A percentile compares a stretch with the other conserved stretches of the same genome.
phyloP scores from a whole-genome alignment of 2,329 filamentous ascomycete genomes.

The Arthrocladium fulminans region DNA sequence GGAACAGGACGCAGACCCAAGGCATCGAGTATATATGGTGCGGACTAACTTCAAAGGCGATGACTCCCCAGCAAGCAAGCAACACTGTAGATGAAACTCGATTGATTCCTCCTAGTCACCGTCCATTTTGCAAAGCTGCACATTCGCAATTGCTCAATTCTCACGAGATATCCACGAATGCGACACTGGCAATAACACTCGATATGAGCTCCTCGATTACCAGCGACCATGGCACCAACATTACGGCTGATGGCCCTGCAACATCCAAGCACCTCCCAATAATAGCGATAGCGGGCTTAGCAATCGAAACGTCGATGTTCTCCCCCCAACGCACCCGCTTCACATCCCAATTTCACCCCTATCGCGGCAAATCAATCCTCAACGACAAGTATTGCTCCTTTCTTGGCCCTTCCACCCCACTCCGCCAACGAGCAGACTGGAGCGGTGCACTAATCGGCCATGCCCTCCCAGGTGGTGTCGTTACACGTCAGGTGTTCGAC shows the following conservation, averaged over 20 bases:
- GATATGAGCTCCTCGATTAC: too few relatives aligned
- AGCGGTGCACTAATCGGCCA: conserved; percentile 45
- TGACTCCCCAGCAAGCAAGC: too few relatives aligned
- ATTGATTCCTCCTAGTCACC: too few relatives aligned
- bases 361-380: conserved; percentile 36
- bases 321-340: conserved; percentile 42
- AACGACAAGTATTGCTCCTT: conserved; percentile 36
- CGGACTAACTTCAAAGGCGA: too few relatives aligned
- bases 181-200: conserved; percentile 38
- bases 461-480: conserved; percentile 43
- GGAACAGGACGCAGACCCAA: too few relatives aligned
- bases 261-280: conserved; percentile 26
- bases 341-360: conserved; percentile 41
- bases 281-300: conserved; percentile 45
- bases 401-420: conserved; percentile 32
- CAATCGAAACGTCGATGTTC: conserved; percentile 48
- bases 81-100: too few relatives aligned
- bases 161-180: conserved; percentile 28
- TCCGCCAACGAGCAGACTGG: conserved; percentile 41
- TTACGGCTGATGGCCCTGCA: neutral
- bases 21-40: too few relatives aligned
- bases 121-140: too few relatives aligned
- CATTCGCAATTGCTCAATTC: too few relatives aligned
- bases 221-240: too few relatives aligned
- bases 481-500: conserved; percentile 41